Conservation (phyloP, 2,329 filamentous ascomycete genomes). For the Penicillium sp. region DNA sequence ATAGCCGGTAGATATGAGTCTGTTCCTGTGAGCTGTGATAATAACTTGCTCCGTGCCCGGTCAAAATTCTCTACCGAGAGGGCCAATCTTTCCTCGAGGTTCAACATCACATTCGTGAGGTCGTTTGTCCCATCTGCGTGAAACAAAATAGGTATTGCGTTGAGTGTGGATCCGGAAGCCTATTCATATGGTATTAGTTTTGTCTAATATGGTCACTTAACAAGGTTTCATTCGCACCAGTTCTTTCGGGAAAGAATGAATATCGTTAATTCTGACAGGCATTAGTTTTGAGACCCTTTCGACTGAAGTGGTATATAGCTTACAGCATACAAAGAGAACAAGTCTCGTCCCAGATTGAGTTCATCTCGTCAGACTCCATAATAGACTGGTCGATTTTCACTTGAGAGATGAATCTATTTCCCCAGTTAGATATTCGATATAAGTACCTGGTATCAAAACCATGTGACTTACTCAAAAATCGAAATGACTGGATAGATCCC, state of each 20-base stretch:
- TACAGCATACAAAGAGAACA: conserved; percentile 3
- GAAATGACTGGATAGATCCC: conserved; percentile 1
- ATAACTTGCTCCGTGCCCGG: not conserved
- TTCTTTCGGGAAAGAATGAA: not conserved
- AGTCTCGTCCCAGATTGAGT: not conserved
- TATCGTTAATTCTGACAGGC: not conserved
- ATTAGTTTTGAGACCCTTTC: not conserved
- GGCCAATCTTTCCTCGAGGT: not conserved
- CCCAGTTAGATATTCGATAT: not conserved
- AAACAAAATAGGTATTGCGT: not conserved
- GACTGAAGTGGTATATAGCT: not conserved
- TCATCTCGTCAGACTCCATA: conserved; percentile 1
- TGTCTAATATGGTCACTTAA: not conserved
- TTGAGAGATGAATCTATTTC: not conserved
- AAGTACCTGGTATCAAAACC: not conserved
- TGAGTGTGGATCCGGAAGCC: not conserved
- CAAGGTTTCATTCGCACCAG: not conserved
- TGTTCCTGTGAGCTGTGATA: not conserved
- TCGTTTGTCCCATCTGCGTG: not conserved
- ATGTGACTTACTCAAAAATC: not conserved
- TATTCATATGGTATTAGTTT: not conserved
- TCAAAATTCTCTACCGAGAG: not conserved
- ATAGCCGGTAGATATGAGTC: not conserved
- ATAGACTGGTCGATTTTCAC: not conserved
- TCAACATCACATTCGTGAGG: not conserved